Base-by-base conservation (phyloP, 768 basidiomycete genomes). In the Termitomyces sp. region DNA sequence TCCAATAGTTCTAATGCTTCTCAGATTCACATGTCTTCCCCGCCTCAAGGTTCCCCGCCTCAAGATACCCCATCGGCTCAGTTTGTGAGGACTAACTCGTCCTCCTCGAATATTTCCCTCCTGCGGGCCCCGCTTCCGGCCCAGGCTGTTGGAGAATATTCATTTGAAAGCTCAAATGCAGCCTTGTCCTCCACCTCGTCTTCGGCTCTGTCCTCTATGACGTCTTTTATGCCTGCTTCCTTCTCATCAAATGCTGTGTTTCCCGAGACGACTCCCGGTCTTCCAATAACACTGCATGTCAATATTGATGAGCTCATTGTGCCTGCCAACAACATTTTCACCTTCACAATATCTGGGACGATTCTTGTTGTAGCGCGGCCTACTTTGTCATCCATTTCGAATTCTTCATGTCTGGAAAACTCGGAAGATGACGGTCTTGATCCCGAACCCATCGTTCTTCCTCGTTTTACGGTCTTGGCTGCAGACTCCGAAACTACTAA, bases 301-400 rank as follows among this genome's bases (percentile, higher is more conserved):
- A 91, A 92, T 66, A 89, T 92, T 78, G 89, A 89, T 62, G 88
- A 92, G 42, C 74, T 92, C 7, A 76, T 84, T 26, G 81, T 84
- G 3, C 83, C 89, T 9, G 72, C 79, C 30, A 88, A 85, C 70
- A 86, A 84, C 58, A 64, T 75, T 16, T 87, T 93, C 64, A 80
- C 79, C 5, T 89, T 92, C 69, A 79, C 74, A 12, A 81, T 92
- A 46, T 77, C 79, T 12, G 89, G 90, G 6, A 84, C 79, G 7
- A 75, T 92, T 44, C 74, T 91, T 4, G 71, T 93, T 33, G 79
- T 78, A 5, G 75, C 87, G 45, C 78, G 77, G 50, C 61, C 71
- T 40, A 61, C 68, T 0, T 57, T 72, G 1, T 33, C 43, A 24
- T 63, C 70, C 18, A 69, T 68, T 40, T 57, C 68, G 50, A 70